Percentiles rank a stretch among this genome's conserved stretches.
phyloP scores from a whole-genome alignment of 805 yeast genomes.

The Kuraishia piskuri region DNA sequence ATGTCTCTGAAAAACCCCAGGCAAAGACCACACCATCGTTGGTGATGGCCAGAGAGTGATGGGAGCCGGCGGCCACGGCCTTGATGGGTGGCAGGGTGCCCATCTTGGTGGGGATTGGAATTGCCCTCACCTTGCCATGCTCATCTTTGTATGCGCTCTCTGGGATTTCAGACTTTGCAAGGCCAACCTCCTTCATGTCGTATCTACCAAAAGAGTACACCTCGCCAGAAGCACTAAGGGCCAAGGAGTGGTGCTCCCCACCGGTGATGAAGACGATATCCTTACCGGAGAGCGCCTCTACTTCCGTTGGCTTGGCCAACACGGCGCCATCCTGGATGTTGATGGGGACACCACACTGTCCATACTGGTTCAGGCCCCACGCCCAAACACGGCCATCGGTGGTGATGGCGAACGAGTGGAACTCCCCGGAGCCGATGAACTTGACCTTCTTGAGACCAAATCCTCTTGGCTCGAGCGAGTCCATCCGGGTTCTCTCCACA shows the following conservation, averaged over 20 bases:
- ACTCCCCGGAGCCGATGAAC: conserved; percentile 87
- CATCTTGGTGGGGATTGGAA: conserved; percentile 77
- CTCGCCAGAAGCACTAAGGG: conserved; percentile 63
- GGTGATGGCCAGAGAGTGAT: conserved; percentile 83
- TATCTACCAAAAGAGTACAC: conserved; percentile 83
- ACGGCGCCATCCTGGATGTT: conserved; percentile 81
- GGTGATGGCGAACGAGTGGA: conserved; percentile 89
- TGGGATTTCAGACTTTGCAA: conserved; percentile 59
- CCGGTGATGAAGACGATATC: conserved; percentile 62
- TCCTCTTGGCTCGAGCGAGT: conserved; percentile 71
- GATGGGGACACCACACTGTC: conserved; percentile 85
- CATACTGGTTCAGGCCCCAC: conserved; percentile 97
- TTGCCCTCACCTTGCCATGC: conserved; percentile 72
- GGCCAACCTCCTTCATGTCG: conserved; percentile 91
- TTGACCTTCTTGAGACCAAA: conserved; percentile 75
- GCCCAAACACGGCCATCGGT: conserved; percentile 60
- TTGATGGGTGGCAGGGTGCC: conserved; percentile 47
- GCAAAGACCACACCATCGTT: conserved; percentile 79
- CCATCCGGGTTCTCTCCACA: conserved; percentile 65
- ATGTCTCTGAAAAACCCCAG: conserved; percentile 98
- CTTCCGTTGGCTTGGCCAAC: conserved; percentile 67
- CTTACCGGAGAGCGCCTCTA: conserved; percentile 53
- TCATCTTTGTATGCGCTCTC: conserved; percentile 64
- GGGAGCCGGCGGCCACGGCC: conserved; percentile 75
- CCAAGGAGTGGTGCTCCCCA: conserved; percentile 91